Evolutionary conservation across 176 grass and related monocot genomes (phyloP).

Genomic region (Eragrostis curvula): DNA sequence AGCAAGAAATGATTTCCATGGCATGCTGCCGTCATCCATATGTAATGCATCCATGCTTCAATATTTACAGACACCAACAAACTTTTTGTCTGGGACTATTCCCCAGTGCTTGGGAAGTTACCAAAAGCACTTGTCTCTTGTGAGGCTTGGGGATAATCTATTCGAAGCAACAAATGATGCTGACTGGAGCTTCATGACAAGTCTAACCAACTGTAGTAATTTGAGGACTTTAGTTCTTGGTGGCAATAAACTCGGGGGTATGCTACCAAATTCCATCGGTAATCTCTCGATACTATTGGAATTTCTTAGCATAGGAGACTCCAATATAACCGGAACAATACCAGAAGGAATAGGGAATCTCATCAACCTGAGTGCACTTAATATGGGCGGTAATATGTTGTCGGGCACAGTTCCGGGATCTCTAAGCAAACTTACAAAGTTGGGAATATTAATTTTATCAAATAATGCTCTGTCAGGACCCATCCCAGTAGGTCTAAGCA

Average conservation of each 20-base stretch:
- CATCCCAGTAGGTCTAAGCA: conserved; percentile 19
- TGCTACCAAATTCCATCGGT: conserved; percentile 9
- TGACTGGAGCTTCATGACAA: background rate
- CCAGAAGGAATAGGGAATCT: conserved; percentile 29
- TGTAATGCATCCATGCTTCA: background rate
- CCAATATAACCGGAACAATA: conserved; percentile 35
- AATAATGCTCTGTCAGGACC: conserved; percentile 28
- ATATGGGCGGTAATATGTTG: background rate
- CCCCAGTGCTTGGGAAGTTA: background rate
- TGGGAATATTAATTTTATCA: conserved; percentile 4
- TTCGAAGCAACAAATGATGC: background rate
- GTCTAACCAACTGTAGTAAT: background rate
- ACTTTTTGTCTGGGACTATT: background rate
- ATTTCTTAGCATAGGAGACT: conserved; percentile 2
- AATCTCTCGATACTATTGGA: conserved; percentile 25
- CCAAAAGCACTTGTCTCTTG: background rate
- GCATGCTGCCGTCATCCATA: background rate
- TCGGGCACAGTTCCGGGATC: conserved; percentile 12
- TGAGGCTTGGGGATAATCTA: background rate
- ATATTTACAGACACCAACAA: fast-evolving
- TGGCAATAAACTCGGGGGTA: conserved; percentile 3
- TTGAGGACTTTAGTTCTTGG: background rate
- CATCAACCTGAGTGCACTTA: background rate
- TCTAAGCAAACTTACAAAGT: conserved; percentile 1
- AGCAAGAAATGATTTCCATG: background rate